Evolutionary conservation across 768 basidiomycete genomes (phyloP), one percentile per base, ranked within the genome.

Genomic region (Boletellus sp.): DNA sequence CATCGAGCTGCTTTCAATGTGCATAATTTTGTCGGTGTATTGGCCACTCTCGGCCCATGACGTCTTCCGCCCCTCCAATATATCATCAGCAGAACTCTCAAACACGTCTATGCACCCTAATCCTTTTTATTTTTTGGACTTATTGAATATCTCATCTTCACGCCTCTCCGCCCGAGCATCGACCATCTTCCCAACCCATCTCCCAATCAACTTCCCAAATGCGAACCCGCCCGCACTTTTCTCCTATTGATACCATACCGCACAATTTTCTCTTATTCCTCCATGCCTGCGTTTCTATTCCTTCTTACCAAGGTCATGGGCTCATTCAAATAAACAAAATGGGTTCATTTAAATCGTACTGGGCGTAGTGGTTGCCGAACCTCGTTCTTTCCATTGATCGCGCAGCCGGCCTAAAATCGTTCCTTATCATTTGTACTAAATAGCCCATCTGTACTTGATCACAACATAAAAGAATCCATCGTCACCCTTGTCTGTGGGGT

Each of bases 1-100:
- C 38, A 19, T 58, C 28, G 28, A 32, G 44, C 50, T 52, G 56
- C 47, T 63, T 63, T 63, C 52, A 43, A 16, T 60, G 69, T 62
- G 56, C 51, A 60, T 67, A 57, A 32, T 46, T 48, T 57, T 54
- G 50, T 50, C 47, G 32, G 34, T 8, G 24, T 8, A 4, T 8
- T 8, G 24, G 24, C 8, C 24, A 8, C 24, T 26, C 8, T n/a
- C 8, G 24, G 24, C 8, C 24, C 24, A 4, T 26, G 24, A 8
- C 24, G 24, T 26, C 24, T 26, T 8, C 24, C 24, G 24, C 24
- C 8, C 24, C 24, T 24, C 38, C 15, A 6, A 23, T 10, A 35
- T 24, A 38, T 26, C 33, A 41, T 50, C 41, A 26, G 17, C 41
- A 31, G 28, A 39, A 7, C 20, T 23, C 23, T 42, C 42, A 28